Evolutionary conservation across 208 protist species (phyloP), one percentile per base, ranked within the genome.

Genomic region (Crithidia expoeki): DNA sequence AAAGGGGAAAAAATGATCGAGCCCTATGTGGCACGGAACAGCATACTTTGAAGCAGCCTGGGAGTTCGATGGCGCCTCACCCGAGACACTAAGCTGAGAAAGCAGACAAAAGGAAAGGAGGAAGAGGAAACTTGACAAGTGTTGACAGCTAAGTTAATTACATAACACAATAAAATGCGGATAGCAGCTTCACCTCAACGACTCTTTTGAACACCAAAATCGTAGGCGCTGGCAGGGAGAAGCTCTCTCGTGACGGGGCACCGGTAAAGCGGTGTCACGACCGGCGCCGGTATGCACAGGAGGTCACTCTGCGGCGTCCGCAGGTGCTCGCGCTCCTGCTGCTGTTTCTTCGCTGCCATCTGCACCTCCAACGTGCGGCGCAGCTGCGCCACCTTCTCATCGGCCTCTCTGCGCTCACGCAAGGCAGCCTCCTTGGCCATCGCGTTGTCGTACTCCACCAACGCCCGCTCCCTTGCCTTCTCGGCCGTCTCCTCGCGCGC

Each of bases 161-260:
- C n/a, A n/a, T n/a, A n/a, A n/a, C n/a, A n/a, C n/a, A n/a, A n/a
- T n/a, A n/a, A n/a, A n/a, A n/a, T n/a, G n/a, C 30, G 3, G 32
- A 2, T 2, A 21, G 36, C 2, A 32, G 19, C 1, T 4, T 11
- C 10, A 49, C 36, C 0, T 28, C 34, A 66, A 23, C 56, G 63
- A 51, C 50, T 30, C 21, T 56, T 38, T 16, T 33, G 50, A 19
- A 61, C 36, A 11, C 76, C 51, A 65, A 89, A 83, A 34, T 85
- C 83, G 68, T 88, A 94, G 14, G 82, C 84, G 40, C 79, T 75
- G 25, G 85, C 79, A 12, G 79, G 83, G 14, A 94, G 55, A 21
- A 94, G 66, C 2, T 79, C 51, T 16, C 78, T 66, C 0, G 83
- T 88, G 9, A 94, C 79, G 12, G 88, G 88, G 59, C 88, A 94